These are phyloP conservation scores for Kodamaea hsintzibuensis DNA, from an alignment of 805 yeast species.

Conservation along the genomic window DNA sequence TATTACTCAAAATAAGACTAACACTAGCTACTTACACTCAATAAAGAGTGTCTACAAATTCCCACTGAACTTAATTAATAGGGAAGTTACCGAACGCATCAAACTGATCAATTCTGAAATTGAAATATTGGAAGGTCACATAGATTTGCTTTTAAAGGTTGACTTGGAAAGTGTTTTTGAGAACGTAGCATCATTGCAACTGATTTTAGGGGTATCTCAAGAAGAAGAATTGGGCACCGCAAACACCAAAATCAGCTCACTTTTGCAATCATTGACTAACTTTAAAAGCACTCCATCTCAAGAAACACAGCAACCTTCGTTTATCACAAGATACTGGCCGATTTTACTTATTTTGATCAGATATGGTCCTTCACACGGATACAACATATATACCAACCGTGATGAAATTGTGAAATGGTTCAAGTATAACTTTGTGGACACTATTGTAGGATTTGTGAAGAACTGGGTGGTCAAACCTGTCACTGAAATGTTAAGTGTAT, in stretches of 20 bases:
- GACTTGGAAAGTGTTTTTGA: constrained; percentile 6
- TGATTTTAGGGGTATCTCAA: constrained; percentile 1
- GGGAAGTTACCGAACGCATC: constrained; percentile 28
- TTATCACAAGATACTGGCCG: constrained; percentile 68
- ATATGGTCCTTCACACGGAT: constrained; percentile 55
- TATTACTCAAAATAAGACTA: not conserved
- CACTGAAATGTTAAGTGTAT: constrained; percentile 67
- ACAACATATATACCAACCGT: constrained; percentile 50
- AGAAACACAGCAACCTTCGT: constrained; percentile 34
- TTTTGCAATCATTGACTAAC: constrained; percentile 2
- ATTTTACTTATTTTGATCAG: constrained; percentile 37
- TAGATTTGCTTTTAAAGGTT: constrained; percentile 27
- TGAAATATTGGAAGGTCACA: constrained; percentile 20
- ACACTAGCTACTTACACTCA: not conserved
- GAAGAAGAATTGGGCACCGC: not conserved
- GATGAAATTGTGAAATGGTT: constrained; percentile 57
- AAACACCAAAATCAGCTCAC: not conserved
- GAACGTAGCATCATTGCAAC: constrained; percentile 9
- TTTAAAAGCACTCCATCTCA: constrained; percentile 3
- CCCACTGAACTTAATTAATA: constrained; percentile 20
- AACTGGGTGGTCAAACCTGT: constrained; percentile 87
- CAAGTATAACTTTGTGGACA: constrained; percentile 59
- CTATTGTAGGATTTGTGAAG: constrained; percentile 61
- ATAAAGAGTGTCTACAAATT: constrained; percentile 4
- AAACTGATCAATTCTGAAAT: constrained; percentile 22